Evolutionary conservation across 2,329 filamentous ascomycete genomes (phyloP).

Genomic region (Scedosporium aurantiacum): DNA sequence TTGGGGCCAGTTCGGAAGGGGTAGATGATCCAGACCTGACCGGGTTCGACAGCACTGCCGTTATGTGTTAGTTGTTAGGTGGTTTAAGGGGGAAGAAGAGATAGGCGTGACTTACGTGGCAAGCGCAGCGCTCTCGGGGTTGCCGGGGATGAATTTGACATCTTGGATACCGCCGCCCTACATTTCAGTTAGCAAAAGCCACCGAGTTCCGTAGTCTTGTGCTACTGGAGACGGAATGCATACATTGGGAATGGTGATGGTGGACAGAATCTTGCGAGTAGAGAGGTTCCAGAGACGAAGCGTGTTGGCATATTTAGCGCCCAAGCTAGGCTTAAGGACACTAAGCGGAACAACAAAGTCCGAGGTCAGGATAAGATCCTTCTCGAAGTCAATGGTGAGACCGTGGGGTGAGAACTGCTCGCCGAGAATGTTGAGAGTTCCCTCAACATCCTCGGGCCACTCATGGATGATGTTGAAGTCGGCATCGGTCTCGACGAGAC

Average conservation of each 20-base stretch:
- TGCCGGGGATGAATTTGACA: slow-evolving; percentile 54
- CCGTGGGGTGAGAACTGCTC: slow-evolving; percentile 53
- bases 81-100: not conserved
- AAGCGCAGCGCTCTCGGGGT: slow-evolving; percentile 45
- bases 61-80: not conserved
- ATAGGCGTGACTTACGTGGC: slow-evolving; percentile 29
- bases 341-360: slow-evolving; percentile 53
- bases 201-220: rapidly evolving
- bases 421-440: slow-evolving; percentile 43
- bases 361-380: slow-evolving; percentile 47
- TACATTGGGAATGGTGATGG: slow-evolving; percentile 47
- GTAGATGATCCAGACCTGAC: slow-evolving; percentile 56
- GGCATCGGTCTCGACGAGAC: slow-evolving; percentile 49
- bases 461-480: slow-evolving; percentile 50
- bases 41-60: slow-evolving; percentile 39
- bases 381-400: slow-evolving; percentile 44
- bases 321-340: slow-evolving; percentile 47
- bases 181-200: not conserved
- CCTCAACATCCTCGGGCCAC: slow-evolving; percentile 45
- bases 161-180: slow-evolving; percentile 50
- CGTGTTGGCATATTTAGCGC: slow-evolving; percentile 43
- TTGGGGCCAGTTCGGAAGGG: slow-evolving; percentile 43
- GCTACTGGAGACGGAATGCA: slow-evolving; percentile 9
- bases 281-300: slow-evolving; percentile 48
- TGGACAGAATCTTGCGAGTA: slow-evolving; percentile 43